A percentile compares a stretch with the other conserved stretches of the same genome.
phyloP scores from a whole-genome alignment of 176 grass and related monocot species.

The Olyra latifolia region DNA sequence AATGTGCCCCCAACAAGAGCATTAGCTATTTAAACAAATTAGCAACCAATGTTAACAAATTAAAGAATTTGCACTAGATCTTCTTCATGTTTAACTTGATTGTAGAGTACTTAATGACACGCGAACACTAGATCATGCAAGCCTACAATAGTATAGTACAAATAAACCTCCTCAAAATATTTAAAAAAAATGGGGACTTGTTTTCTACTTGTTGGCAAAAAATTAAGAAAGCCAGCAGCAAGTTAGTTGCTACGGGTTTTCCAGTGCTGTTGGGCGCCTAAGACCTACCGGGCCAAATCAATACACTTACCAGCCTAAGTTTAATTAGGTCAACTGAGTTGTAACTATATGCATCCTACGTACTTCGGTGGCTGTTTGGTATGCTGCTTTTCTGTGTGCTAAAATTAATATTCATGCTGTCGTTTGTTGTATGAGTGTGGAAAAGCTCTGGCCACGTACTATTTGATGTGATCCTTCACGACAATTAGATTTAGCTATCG shows the following conservation, averaged over 20 bases:
- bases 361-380: neutral
- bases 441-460: neutral
- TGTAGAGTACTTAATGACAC: neutral
- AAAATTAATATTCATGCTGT: neutral
- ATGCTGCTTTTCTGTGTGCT: neutral
- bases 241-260: slow-evolving; percentile 42
- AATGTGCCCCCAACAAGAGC: slow-evolving; percentile 1
- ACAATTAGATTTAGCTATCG: neutral
- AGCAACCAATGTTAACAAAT: neutral
- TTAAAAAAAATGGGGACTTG: neutral
- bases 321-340: slow-evolving; percentile 32
- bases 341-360: slow-evolving; percentile 1
- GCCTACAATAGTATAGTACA: slow-evolving; percentile 11
- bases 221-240: slow-evolving; percentile 11
- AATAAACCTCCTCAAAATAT: neutral
- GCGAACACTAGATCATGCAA: neutral
- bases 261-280: slow-evolving; percentile 51
- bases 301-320: slow-evolving; percentile 12
- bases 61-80: neutral
- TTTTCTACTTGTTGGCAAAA: slow-evolving; percentile 24
- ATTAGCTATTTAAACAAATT: neutral
- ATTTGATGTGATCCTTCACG: neutral
- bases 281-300: slow-evolving; percentile 40
- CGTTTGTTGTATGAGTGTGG: neutral
- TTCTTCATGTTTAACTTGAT: neutral